Conservation (phyloP, 2,329 filamentous ascomycete genomes). For the Stenocarpella maydis region DNA sequence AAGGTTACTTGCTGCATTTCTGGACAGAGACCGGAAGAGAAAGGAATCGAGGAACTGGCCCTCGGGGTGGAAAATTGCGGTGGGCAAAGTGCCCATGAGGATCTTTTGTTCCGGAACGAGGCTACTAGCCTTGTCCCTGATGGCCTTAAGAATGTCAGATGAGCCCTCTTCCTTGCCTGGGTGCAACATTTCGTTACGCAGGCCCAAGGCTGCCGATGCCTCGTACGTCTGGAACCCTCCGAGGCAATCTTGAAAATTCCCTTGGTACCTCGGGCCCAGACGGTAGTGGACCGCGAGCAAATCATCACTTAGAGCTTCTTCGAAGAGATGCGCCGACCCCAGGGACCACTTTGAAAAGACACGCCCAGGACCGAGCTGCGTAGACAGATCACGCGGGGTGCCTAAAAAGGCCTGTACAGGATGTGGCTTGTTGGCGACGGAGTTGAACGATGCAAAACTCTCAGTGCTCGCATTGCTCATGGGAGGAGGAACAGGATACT, state of each 20-base stretch:
- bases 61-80: constrained; percentile 81
- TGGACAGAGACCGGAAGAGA: constrained; percentile 79
- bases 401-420: constrained; percentile 92
- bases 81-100: constrained; percentile 82
- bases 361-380: constrained; percentile 74
- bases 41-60: constrained; percentile 81
- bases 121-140: constrained; percentile 82
- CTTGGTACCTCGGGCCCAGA: constrained; percentile 88
- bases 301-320: constrained; percentile 89
- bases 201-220: constrained; percentile 87
- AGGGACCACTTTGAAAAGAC: constrained; percentile 87
- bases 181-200: constrained; percentile 90
- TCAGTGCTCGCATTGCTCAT: constrained; percentile 68
- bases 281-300: constrained; percentile 89
- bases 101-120: constrained; percentile 84
- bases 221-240: constrained; percentile 97
- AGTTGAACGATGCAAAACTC: constrained; percentile 75
- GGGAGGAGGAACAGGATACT: constrained; percentile 82
- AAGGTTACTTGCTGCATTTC: constrained; percentile 72
- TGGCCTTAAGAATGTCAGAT: constrained; percentile 90
- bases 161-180: constrained; percentile 90
- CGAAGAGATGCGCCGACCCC: constrained; percentile 87
- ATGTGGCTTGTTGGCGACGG: constrained; percentile 62
- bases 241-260: constrained; percentile 95
- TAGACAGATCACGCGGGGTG: constrained; percentile 87